A percentile compares a stretch with the other conserved stretches of the same genome.
Conservation (phyloP, 352 stramenopile species). For the Pythium oligandrum region DNA sequence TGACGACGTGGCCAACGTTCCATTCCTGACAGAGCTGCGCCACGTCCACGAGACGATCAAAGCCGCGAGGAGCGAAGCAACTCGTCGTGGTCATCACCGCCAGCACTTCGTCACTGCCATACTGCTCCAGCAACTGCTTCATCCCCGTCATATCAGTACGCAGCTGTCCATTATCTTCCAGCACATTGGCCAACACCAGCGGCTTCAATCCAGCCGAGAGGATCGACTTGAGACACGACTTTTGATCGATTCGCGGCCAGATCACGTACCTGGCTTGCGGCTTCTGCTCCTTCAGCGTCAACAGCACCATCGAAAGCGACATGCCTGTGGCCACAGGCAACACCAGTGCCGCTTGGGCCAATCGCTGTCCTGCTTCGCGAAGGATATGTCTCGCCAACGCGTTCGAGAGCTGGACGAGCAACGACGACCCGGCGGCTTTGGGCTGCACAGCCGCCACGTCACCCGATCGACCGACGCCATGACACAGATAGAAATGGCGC, state of each 20-base stretch:
- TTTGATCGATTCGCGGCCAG: conserved; percentile 98
- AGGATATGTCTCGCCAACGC: conserved; percentile 89
- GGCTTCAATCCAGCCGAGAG: conserved; percentile 89
- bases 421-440: conserved; percentile 96
- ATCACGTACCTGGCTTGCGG: conserved; percentile 75
- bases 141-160: conserved; percentile 89
- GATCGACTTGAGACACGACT: conserved; percentile 99
- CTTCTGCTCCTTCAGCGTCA: conserved; percentile 66
- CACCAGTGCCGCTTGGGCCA: conserved; percentile 79
- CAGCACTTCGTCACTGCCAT: conserved; percentile 73
- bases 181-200: conserved; percentile 79
- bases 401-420: conserved; percentile 94
- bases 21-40: conserved; percentile 82
- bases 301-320: conserved; percentile 90
- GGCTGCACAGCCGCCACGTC: conserved; percentile 98
- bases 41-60: conserved; percentile 92
- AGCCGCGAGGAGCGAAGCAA: conserved; percentile 97
- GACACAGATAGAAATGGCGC: conserved; percentile 92
- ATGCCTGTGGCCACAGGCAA: conserved; percentile 98
- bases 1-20: conserved; percentile 95
- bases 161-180: conserved; percentile 70
- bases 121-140: conserved; percentile 41
- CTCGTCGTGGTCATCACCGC: conserved; percentile 97
- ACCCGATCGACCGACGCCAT: conserved; percentile 96
- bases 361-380: conserved; percentile 69